A percentile compares a stretch with the other conserved stretches of the same genome.
These are phyloP conservation scores for Nymphaea colorata DNA, from an alignment of 164 flowering plant genomes.

Conservation along the genomic window DNA sequence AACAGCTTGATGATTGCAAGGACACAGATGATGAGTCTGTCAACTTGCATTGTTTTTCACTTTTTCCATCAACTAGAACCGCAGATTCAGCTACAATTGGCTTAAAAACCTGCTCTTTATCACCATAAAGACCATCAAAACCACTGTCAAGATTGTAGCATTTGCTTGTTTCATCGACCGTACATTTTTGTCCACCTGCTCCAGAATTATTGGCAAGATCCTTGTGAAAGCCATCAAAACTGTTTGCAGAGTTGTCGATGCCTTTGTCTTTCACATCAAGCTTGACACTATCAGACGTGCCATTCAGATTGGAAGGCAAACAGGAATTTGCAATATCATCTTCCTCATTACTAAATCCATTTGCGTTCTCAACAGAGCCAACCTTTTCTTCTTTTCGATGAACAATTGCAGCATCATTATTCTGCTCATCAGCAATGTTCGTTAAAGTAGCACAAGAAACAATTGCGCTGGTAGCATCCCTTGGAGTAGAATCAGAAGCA, in stretches of 20 bases:
- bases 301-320: slow-evolving; percentile 9
- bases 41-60: slow-evolving; percentile 4
- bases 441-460: slow-evolving; percentile 4
- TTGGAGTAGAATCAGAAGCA: not conserved
- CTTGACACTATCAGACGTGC: slow-evolving; percentile 1
- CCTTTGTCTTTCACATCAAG: slow-evolving; percentile 10
- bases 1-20: slow-evolving; percentile 11
- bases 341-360: not conserved
- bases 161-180: slow-evolving; percentile 9
- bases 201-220: not conserved
- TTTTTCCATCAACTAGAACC: slow-evolving; percentile 5
- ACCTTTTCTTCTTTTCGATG: slow-evolving; percentile 2
- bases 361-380: not conserved
- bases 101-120: slow-evolving; percentile 1
- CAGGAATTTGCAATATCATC: not conserved
- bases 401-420: slow-evolving; percentile 1
- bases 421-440: slow-evolving; percentile 1
- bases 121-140: slow-evolving; percentile 9
- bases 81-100: slow-evolving; percentile 1
- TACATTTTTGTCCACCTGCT: slow-evolving; percentile 6
- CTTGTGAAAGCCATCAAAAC: not conserved
- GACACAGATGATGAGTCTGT: slow-evolving; percentile 1
- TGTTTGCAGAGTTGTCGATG: not conserved
- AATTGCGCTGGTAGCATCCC: not conserved
- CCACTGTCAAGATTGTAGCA: slow-evolving; percentile 9